These are phyloP conservation scores for Triangularia setosa DNA, from an alignment of 2,329 filamentous ascomycete genomes.

Conservation along the genomic window DNA sequence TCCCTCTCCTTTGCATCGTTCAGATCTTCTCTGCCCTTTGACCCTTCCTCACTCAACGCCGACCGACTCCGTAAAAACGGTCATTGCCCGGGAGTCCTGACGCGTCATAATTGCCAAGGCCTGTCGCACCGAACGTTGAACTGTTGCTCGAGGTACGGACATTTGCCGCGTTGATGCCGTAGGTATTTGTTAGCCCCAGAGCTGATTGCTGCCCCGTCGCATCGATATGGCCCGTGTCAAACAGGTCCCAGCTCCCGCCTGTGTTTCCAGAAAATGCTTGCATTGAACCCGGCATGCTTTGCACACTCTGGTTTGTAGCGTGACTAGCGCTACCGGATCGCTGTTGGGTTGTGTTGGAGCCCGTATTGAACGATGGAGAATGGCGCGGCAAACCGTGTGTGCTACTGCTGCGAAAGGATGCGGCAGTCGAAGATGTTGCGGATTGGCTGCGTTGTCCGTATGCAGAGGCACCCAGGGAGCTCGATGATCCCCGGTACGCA, in stretches of 20 bases:
- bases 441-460: constrained; percentile 26
- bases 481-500: constrained; percentile 24
- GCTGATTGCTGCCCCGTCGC: constrained; percentile 22
- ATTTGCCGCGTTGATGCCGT: constrained; percentile 25
- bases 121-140: constrained; percentile 20
- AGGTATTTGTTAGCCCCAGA: constrained; percentile 27
- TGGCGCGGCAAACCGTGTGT: constrained; percentile 23
- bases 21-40: not conserved
- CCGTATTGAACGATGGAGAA: constrained; percentile 16
- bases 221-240: constrained; percentile 31
- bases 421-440: constrained; percentile 15
- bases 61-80: constrained; percentile 22
- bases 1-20: too few relatives aligned
- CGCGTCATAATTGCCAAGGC: constrained; percentile 29
- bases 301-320: constrained; percentile 19
- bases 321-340: constrained; percentile 20
- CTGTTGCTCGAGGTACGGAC: constrained; percentile 27
- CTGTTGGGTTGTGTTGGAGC: constrained; percentile 14
- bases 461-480: constrained; percentile 19
- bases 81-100: constrained; percentile 23
- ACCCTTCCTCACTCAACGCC: constrained; percentile 16
- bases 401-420: constrained; percentile 19
- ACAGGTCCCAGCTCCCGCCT: constrained; percentile 24
- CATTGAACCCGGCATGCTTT: constrained; percentile 18
- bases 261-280: constrained; percentile 19